Evolutionary conservation across 768 basidiomycete species (phyloP), one percentile per base, ranked within the genome.

Genomic region (Suillus variegatus): DNA sequence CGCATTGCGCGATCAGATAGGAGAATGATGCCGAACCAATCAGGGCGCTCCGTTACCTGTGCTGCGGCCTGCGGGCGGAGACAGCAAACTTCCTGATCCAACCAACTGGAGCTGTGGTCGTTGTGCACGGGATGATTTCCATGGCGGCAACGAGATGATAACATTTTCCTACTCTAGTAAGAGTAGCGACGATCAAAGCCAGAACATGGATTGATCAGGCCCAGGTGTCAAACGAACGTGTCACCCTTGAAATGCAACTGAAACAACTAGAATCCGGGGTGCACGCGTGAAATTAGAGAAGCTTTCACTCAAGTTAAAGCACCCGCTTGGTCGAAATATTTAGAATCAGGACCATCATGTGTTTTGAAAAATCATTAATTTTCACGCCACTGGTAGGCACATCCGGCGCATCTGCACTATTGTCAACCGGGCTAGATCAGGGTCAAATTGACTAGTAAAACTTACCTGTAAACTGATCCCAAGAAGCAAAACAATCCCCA

Each of bases 361-460:
- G 13, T 25, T 62, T 61, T 64, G n/a, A 16, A 7, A 25, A 44
- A 32, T 13, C 6, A 60, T 71, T 74, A 89, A 71, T 89, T 88
- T 77, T 90, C 89, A 66, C 89, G 82, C 89, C 90, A 91, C 70
- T 86, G 85, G 68, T 89, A 82, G 1, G 84, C 83, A 69, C 89
- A 91, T 12, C 80, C 75, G n/a, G 85, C 83, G 68, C 89, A 91
- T 35, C 89, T 90, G 67, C 20, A 68, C 49, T 32, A 46, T 22
- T 49, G 55, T 22, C 44, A 4, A 14, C 22, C 63, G 6, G 62
- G 64, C 51, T 64, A 54, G 64, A 43, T 40, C 43, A 35, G 8
- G 10, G 18, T 16, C 40, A 38, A 28, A 62, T 32, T 13, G 14
- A 64, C n/a, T 28, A 25, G 25, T 7, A 13, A 25, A 43, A n/a